Conservation (phyloP, 495 filamentous ascomycete genomes). For the Talaromyces thailandensis region DNA sequence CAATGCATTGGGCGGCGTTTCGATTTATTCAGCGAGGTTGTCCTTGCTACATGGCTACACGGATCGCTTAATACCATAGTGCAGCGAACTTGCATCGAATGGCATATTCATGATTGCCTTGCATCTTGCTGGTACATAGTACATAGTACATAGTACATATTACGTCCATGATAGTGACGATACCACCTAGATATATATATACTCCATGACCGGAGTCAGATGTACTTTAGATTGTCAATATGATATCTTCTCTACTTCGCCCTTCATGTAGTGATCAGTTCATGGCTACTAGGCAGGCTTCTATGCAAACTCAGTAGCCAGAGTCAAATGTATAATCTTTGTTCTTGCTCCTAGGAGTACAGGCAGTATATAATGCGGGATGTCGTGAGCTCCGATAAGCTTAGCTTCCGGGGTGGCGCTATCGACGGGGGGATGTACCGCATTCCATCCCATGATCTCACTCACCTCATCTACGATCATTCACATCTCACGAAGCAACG, state of each 20-base stretch:
- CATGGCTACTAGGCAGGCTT: too few species aligned
- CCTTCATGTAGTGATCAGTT: background rate
- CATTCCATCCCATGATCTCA: background rate
- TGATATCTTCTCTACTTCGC: background rate
- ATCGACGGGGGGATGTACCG: background rate
- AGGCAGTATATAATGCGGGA: background rate
- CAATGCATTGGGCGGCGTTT: slow-evolving; percentile 39
- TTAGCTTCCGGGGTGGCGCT: background rate
- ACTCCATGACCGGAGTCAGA: background rate
- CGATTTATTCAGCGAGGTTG: background rate
- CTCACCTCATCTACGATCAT: background rate
- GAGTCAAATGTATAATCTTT: too few species aligned
- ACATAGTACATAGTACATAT: background rate
- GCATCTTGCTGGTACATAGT: background rate
- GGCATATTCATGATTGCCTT: background rate
- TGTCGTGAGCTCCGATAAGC: background rate
- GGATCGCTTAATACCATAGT: background rate
- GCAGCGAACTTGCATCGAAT: background rate
- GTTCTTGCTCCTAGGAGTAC: background rate
- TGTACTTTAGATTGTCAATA: background rate
- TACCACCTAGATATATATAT: background rate
- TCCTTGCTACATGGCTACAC: background rate
- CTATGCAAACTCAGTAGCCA: too few species aligned
- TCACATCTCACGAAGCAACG: background rate
- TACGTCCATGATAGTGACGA: background rate